Conservation (phyloP, 2,329 filamentous ascomycete genomes). For the Pseudogymnoascus sp. region DNA sequence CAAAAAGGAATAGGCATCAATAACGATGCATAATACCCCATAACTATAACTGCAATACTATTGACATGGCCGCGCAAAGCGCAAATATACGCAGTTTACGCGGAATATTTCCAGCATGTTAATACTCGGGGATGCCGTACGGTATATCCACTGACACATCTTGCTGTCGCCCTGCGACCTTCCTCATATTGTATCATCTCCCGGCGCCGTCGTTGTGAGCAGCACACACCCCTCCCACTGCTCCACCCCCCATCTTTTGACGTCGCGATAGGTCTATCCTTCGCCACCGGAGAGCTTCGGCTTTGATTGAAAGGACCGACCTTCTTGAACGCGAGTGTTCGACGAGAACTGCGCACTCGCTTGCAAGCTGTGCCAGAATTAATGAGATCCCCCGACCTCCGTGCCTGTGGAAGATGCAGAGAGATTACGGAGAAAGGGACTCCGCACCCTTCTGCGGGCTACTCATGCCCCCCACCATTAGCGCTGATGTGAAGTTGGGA, state of each 20-base stretch:
- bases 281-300: conserved; percentile 1
- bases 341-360: neutral
- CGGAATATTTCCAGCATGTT: neutral
- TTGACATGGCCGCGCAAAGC: neutral
- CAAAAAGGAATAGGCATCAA: neutral
- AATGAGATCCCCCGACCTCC: neutral
- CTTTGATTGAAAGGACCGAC: neutral
- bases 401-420: neutral
- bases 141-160: neutral
- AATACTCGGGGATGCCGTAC: neutral
- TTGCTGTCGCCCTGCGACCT: neutral
- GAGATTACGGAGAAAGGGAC: conserved; percentile 5
- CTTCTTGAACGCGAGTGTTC: neutral
- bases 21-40: neutral
- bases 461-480: neutral
- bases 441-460: neutral
- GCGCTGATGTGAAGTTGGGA: neutral
- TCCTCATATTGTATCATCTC: neutral
- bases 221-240: neutral
- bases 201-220: neutral
- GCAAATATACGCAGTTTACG: neutral
- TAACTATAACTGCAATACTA: neutral
- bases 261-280: neutral
- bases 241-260: neutral
- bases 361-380: neutral